A percentile compares a stretch with the other conserved stretches of the same genome.
These are phyloP conservation scores for Hawksworthiomyces lignivorus DNA, from an alignment of 2,329 filamentous ascomycete genomes.

Conservation along the genomic window DNA sequence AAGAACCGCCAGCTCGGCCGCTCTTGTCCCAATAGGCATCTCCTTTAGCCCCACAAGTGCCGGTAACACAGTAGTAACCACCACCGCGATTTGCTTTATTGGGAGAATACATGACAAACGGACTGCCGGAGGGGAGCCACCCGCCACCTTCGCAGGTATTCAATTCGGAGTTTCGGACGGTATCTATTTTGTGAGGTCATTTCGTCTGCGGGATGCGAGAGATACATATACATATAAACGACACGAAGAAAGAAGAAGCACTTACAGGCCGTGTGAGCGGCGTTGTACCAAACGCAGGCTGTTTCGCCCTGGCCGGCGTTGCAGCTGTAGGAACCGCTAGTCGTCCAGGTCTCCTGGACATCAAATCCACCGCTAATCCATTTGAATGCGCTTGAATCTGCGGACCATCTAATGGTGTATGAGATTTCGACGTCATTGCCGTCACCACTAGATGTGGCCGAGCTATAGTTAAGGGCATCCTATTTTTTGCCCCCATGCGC, in stretches of 20 bases:
- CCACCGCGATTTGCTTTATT: slow-evolving; percentile 1
- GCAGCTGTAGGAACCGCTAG: not conserved
- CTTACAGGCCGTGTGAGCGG: slow-evolving; percentile 5
- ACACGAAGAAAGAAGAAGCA: not conserved
- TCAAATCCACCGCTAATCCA: no score
- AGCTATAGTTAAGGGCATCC: no score
- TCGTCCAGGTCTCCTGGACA: no score
- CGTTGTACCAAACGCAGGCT: slow-evolving; percentile 4
- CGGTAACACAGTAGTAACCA: slow-evolving; percentile 4
- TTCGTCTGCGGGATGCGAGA: not conserved
- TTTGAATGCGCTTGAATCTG: no score
- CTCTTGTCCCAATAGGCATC: slow-evolving; percentile 5
- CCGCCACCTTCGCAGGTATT: no score
- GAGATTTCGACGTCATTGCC: no score
- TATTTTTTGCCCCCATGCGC: no score
- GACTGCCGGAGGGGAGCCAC: not conserved
- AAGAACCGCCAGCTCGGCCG: slow-evolving; percentile 4
- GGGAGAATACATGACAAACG: slow-evolving; percentile 2
- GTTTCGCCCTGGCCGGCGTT: not conserved
- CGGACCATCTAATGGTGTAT: no score
- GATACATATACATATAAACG: no score
- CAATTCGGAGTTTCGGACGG: no score
- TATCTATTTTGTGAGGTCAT: no score
- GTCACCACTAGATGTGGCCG: no score
- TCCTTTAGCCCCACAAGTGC: slow-evolving; percentile 1